Evolutionary conservation across 2,329 filamentous ascomycete species (phyloP), one percentile per base, ranked within the genome.

Genomic region (Cladophialophora chaetospira): DNA sequence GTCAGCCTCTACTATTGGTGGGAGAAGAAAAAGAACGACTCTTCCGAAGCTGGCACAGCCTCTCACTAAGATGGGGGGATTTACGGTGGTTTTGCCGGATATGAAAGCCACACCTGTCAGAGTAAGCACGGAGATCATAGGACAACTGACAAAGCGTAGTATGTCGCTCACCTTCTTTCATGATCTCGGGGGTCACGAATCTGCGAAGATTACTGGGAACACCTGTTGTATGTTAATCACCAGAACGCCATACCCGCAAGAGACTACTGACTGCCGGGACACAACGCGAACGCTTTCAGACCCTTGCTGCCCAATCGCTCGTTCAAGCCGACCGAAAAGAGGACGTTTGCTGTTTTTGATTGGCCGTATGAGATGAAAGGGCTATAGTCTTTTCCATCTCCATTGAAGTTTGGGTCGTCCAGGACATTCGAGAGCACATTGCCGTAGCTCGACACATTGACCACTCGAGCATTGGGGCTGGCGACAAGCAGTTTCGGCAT

Each of bases 331-430:
- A 28, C 6, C 8, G 73, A 67, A 58, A 74, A 74, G 29, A 80
- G 64, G 44, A 79, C 72, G 50, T 77, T 77, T n/a, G 76, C 77
- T 2, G 73, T 75, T 67, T 79, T 80, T 35, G 68, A 66, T 52
- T 78, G 74, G 3, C 72, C 76, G 63, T 80, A 79, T 3, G 70
- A 70, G 6, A 63, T 60, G 65, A 72, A 77, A 19, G 63, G 67
- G 26, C 57, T 63, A 64, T 75, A 76, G 2, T 66, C 60, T 21
- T 55, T 46, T 8, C 54, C 53, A 15, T 53, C 70, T n/a, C n/a
- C n/a, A 2, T 66, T 63, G 54, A 71, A 71, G 42, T 67, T 72
- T 63, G 67, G 66, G 53, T 73, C 69, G 53, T 64, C 63, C 54
- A 69, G 67, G 36, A 73, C 50, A 3, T 64, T 65, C 11, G 62